These are phyloP conservation scores for Metrosideros polymorpha DNA, from an alignment of 441 rosid genomes.

Conservation along the genomic window DNA sequence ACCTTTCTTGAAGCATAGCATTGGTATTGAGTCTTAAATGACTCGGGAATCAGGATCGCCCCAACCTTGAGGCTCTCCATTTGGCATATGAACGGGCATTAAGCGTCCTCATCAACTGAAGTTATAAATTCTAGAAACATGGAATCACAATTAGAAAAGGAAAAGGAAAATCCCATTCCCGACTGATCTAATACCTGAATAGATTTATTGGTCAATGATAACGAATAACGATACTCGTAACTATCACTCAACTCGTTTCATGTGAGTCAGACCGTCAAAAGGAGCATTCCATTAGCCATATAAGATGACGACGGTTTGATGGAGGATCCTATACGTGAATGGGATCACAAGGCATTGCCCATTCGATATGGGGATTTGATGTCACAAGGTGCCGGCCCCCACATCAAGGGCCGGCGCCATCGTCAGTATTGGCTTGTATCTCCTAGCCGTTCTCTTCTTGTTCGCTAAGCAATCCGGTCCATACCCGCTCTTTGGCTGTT, in stretches of 20 bases:
- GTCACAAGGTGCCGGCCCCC: neutral
- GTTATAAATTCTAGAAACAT: neutral
- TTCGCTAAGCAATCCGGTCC: neutral
- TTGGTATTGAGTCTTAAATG: neutral
- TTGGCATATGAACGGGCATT: neutral
- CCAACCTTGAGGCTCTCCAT: neutral
- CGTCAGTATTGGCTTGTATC: neutral
- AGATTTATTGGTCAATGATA: neutral
- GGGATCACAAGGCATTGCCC: neutral
- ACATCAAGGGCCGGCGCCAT: neutral
- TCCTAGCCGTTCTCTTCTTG: neutral
- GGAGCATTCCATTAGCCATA: neutral
- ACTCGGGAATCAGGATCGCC: too few relatives aligned
- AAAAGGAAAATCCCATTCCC: neutral
- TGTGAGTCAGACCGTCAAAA: accelerated
- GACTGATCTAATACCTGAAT: neutral
- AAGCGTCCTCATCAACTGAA: neutral
- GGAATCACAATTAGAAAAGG: neutral
- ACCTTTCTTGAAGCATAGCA: neutral
- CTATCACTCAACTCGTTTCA: neutral
- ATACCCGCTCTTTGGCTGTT: neutral
- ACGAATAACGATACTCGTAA: neutral
- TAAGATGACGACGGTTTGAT: neutral
- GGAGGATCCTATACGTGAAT: neutral
- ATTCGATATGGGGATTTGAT: neutral